These are phyloP conservation scores for Linaria vulgaris DNA, from an alignment of 257 asterid genomes.

Conservation along the genomic window DNA sequence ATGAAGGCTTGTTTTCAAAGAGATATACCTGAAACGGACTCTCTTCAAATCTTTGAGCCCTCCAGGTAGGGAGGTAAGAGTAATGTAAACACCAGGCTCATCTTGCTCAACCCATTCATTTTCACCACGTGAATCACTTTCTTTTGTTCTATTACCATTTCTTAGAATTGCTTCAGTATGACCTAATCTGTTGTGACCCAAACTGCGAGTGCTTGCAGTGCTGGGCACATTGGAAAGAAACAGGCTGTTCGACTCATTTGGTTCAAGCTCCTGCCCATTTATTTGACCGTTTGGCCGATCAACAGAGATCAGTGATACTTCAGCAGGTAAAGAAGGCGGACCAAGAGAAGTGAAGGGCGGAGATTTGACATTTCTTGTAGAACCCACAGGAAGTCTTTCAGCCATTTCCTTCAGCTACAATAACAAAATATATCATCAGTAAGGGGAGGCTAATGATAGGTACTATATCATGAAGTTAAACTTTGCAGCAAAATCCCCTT, in stretches of 20 bases:
- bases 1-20: slow-evolving; percentile 10
- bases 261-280: slow-evolving; percentile 56
- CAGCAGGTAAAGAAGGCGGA: slow-evolving; percentile 44
- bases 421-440: slow-evolving; percentile 29
- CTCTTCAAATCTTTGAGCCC: slow-evolving; percentile 92
- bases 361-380: slow-evolving; percentile 67
- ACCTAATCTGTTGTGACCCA: slow-evolving; percentile 51
- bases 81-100: slow-evolving; percentile 94
- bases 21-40: slow-evolving; percentile 92
- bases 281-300: slow-evolving; percentile 54
- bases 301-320: slow-evolving; percentile 46
- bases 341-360: slow-evolving; percentile 54
- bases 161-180: slow-evolving; percentile 50
- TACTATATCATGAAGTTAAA: slow-evolving; percentile 11
- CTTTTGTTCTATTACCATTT: slow-evolving; percentile 67
- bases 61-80: slow-evolving; percentile 89
- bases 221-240: slow-evolving; percentile 56
- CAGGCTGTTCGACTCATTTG: slow-evolving; percentile 52
- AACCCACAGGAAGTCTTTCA: slow-evolving; percentile 95
- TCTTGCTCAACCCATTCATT: slow-evolving; percentile 98
- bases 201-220: slow-evolving; percentile 50
- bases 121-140: slow-evolving; percentile 67
- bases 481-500: slow-evolving; percentile 2
- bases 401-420: slow-evolving; percentile 97
- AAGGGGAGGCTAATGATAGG: slow-evolving; percentile 17